A percentile compares a stretch with the other conserved stretches of the same genome.
phyloP scores from a whole-genome alignment of 202 grass and related monocot species.

The Hordeum pubiflorum region DNA sequence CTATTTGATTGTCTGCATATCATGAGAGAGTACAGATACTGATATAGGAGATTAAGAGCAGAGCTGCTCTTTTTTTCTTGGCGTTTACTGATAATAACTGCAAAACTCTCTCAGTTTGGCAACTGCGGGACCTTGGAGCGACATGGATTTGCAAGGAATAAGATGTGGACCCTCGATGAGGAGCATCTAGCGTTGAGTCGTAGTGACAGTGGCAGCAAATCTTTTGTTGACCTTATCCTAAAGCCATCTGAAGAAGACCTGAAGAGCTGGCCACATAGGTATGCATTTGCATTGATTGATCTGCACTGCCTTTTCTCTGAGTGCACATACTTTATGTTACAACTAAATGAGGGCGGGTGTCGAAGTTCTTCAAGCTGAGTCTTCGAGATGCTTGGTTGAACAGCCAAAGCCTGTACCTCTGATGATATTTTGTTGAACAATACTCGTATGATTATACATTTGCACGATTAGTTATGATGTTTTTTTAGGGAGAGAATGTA shows the following conservation, averaged over 20 bases:
- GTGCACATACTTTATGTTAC: not conserved
- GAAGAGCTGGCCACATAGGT: conserved; percentile 89
- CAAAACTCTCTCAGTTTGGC: conserved; percentile 47
- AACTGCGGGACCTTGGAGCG: conserved; percentile 68
- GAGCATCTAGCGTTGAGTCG: conserved; percentile 35
- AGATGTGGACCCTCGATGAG: conserved; percentile 60
- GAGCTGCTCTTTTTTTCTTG: not conserved
- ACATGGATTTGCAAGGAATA: conserved; percentile 98
- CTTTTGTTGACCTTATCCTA: conserved; percentile 70
- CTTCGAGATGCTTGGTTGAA: not conserved
- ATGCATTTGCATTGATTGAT: conserved; percentile 27
- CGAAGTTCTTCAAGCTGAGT: not conserved
- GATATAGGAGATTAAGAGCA: not conserved
- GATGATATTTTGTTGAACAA: not conserved
- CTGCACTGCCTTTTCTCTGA: not conserved
- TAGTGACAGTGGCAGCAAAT: conserved; percentile 35
- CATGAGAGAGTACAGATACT: not conserved
- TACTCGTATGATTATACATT: not conserved
- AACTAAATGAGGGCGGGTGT: not conserved
- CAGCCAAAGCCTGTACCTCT: not conserved
- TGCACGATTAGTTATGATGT: not conserved
- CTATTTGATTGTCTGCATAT: not conserved
- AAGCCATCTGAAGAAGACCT: conserved; percentile 85
- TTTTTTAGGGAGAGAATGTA: not conserved
- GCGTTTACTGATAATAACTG: conserved; percentile 11